Base-by-base conservation (phyloP, 495 filamentous ascomycete species). In the Penicillium roqueforti region DNA sequence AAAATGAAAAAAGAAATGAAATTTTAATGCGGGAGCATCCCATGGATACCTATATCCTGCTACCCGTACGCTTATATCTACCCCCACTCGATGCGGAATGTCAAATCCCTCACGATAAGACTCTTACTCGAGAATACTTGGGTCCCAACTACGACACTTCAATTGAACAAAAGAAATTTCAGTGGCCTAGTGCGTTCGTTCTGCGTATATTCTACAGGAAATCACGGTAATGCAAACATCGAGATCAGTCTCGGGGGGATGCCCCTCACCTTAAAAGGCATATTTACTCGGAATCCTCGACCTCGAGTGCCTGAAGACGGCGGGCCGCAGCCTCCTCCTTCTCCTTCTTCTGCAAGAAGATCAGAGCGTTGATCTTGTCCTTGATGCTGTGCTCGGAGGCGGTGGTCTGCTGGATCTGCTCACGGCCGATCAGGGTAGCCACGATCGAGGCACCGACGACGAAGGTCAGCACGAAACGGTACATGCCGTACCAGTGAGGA, bases 381-480 rank as follows among this genome's bases (percentile, higher is more conserved):
- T 76, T 62, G 62, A 77, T 68, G 56, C 56, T 75, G 73, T 77
- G 74, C 69, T 72, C 69, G 16, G 60, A 34, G 51, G 62, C 57
- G 44, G 84, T 60, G 37, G 70, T 72, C 54, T 86, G 81, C 48
- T 82, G 83, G 64, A 98, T 87, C 69, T 92, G 85, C 61, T 92
- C 88, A 53, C 93, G 81, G 34, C 89, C 92, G 59, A 97, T 80
- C 63, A 98, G 77, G 57, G 82, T 92, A 55, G 90, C 75, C n/a
- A 95, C 81, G 60, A 97, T 92, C 59, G 86, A 87, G 41, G 80
- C 80, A 40, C 93, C 95, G 50, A 97, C 93, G 28, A 98, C 72
- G 68, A 95, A 95, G 16, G 93, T 97, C 67, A 98, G 80, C 10
- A 97, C 87, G 69, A 97, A 98, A 47, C 93, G 89, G 76, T 98